A percentile compares a stretch with the other conserved stretches of the same genome.
phyloP scores from a whole-genome alignment of 2,329 filamentous ascomycete species.

The Ceratocystis ficicola region DNA sequence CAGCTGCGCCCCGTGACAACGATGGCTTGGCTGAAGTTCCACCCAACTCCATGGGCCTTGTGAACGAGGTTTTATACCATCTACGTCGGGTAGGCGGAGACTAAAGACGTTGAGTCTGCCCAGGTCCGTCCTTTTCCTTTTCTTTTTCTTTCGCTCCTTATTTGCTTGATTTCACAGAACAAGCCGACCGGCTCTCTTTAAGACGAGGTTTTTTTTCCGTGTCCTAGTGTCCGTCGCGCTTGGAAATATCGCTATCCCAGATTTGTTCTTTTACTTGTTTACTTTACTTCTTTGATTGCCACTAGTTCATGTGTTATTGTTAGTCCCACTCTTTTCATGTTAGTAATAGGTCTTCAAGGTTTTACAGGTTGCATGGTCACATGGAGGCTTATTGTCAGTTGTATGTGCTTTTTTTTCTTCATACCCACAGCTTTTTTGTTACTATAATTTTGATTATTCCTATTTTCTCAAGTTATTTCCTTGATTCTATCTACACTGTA shows the following conservation, averaged over 20 bases:
- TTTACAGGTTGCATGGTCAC: background rate
- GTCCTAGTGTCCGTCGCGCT: background rate
- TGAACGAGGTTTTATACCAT: constrained; percentile 43
- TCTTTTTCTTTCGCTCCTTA: background rate
- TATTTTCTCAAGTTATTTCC: background rate
- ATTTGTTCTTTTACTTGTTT: background rate
- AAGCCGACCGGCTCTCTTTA: background rate
- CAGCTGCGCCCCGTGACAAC: constrained; percentile 20
- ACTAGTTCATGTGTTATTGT: background rate
- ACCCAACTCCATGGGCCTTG: constrained; percentile 36
- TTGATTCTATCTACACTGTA: background rate
- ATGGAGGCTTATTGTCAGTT: background rate
- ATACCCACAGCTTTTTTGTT: background rate
- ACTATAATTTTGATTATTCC: background rate
- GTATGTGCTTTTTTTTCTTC: background rate
- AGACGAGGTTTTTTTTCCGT: background rate
- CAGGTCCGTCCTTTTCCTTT: background rate
- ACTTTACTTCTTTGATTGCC: background rate
- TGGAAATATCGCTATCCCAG: constrained; percentile 4
- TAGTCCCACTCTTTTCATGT: background rate
- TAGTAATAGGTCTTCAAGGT: background rate
- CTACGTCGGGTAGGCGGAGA: constrained; percentile 33
- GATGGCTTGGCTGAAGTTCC: constrained; percentile 35
- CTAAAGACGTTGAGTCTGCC: background rate
- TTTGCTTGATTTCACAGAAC: constrained; percentile 1